Base-by-base conservation (phyloP, 2,329 filamentous ascomycete species). In the Epichloe typhina region DNA sequence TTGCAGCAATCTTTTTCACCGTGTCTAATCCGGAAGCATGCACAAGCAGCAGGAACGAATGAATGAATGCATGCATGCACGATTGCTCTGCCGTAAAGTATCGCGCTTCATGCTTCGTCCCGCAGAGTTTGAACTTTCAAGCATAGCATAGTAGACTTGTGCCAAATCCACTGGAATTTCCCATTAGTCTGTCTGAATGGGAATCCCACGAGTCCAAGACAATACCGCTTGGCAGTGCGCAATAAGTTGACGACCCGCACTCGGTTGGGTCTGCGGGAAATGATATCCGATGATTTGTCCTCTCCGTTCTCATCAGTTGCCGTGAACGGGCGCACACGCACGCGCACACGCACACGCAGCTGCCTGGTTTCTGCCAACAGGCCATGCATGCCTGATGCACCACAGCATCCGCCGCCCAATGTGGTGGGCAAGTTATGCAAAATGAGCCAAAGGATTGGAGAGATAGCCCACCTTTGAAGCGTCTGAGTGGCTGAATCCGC, bases 391-490 rank as follows among this genome's bases (percentile, higher is more conserved):
- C 49, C 42, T 42, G 36, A 42, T 51, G 44, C 23, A 35, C 37
- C n/a, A 17, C n/a, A 17, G 12, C 45, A 23, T 19, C 46, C 47
- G 7, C n/a, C 17, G 33, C 33, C 56, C 61, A 61, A 61, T 60
- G 40, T 26, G 23, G 23, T 23, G 26, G 26, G 26, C 26, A 8
- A 8, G 52, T 61, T 54, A 54, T 62, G 59, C 56, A 46, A 58
- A 51, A 47, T 41, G 39, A 41, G 39, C 39, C 49, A 48, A 42
- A 50, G 56, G 52, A 38, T 47, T 54, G 55, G 53, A 51, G 52
- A 52, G 60, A 64, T 61, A 58, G 52, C 45, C 45, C 56, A 50
- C 52, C 44, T 52, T 52, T 52, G 54, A 54, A 51, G 46, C 44
- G 47, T 40, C 51, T 52, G 51, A 57, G 49, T 57, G 56, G 53